Percentiles rank a stretch among this genome's conserved stretches.
Evolutionary conservation across 305 asterid species (phyloP).

Genomic region (Coffea humblotiana): DNA sequence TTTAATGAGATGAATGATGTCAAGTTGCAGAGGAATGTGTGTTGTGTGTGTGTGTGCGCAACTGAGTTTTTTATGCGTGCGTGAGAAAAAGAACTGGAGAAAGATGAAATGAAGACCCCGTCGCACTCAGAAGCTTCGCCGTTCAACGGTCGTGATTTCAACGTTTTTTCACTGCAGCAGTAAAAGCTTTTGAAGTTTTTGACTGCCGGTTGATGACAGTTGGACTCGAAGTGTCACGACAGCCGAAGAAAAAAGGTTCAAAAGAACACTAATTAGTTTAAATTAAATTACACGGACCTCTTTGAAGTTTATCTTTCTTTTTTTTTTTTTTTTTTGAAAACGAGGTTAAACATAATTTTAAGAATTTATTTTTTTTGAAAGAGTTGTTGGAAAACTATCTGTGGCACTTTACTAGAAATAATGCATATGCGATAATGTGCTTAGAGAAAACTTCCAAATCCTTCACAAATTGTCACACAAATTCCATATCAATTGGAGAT

Average conservation of each 20-base stretch:
- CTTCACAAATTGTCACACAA: too few species aligned
- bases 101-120: constrained; percentile 29
- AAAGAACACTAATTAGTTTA: background rate
- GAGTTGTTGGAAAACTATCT: too few species aligned
- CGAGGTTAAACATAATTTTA: too few species aligned
- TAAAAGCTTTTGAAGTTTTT: constrained; percentile 14
- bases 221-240: background rate
- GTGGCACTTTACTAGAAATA: too few species aligned
- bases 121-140: constrained; percentile 32
- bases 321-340: too few species aligned
- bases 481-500: too few species aligned
- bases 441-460: too few species aligned
- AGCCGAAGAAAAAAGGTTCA: constrained; percentile 2
- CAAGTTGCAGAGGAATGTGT: constrained; percentile 27
- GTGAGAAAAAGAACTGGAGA: constrained; percentile 1
- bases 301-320: background rate
- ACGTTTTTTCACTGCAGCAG: constrained; percentile 20
- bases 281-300: background rate
- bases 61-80: constrained; percentile 11
- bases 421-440: too few species aligned
- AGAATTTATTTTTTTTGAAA: too few species aligned
- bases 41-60: constrained; percentile 22
- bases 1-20: constrained; percentile 7
- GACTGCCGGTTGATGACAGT: background rate
- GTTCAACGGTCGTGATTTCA: constrained; percentile 55